These are phyloP conservation scores for Fusarium mundagurra DNA, from an alignment of 2,329 filamentous ascomycete genomes.

Conservation along the genomic window DNA sequence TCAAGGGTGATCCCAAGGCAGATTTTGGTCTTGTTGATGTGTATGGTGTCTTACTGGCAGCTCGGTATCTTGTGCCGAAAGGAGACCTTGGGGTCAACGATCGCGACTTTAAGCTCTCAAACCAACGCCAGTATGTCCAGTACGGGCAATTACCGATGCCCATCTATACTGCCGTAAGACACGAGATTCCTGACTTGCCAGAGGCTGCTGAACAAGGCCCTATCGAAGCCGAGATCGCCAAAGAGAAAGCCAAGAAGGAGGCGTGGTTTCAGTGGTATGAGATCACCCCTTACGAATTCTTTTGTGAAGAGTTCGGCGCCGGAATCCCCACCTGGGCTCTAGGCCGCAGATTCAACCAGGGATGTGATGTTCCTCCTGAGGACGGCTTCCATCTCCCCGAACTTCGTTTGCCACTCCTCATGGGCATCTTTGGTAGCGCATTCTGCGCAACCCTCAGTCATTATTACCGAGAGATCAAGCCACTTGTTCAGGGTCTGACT, in stretches of 20 bases:
- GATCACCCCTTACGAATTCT: slow-evolving; percentile 93
- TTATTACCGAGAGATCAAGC: slow-evolving; percentile 94
- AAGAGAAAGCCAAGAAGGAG: slow-evolving; percentile 67
- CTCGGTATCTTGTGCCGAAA: slow-evolving; percentile 82
- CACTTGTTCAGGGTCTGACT: slow-evolving; percentile 76
- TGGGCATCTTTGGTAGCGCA: slow-evolving; percentile 96
- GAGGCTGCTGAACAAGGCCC: slow-evolving; percentile 37
- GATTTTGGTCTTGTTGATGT: slow-evolving; percentile 92
- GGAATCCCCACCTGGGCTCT: slow-evolving; percentile 96
- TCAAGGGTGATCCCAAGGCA: slow-evolving; percentile 75
- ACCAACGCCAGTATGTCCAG: slow-evolving; percentile 79
- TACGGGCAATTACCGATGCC: slow-evolving; percentile 86
- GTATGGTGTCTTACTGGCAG: slow-evolving; percentile 87
- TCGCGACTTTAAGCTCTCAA: slow-evolving; percentile 88
- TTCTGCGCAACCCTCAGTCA: slow-evolving; percentile 96
- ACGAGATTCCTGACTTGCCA: slow-evolving; percentile 83
- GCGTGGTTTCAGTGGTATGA: slow-evolving; percentile 99
- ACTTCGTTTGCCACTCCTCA: slow-evolving; percentile 80
- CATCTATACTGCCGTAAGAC: slow-evolving; percentile 94
- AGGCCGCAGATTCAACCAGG: slow-evolving; percentile 82
- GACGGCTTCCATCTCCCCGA: slow-evolving; percentile 81
- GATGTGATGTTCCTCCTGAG: slow-evolving; percentile 62
- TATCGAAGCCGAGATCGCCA: slow-evolving; percentile 43
- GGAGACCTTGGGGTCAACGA: slow-evolving; percentile 80
- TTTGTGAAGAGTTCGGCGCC: slow-evolving; percentile 89